These are phyloP conservation scores for Encephalitozoon hellem DNA, from an alignment of 371 early-diverging fungal species.

Conservation along the genomic window DNA sequence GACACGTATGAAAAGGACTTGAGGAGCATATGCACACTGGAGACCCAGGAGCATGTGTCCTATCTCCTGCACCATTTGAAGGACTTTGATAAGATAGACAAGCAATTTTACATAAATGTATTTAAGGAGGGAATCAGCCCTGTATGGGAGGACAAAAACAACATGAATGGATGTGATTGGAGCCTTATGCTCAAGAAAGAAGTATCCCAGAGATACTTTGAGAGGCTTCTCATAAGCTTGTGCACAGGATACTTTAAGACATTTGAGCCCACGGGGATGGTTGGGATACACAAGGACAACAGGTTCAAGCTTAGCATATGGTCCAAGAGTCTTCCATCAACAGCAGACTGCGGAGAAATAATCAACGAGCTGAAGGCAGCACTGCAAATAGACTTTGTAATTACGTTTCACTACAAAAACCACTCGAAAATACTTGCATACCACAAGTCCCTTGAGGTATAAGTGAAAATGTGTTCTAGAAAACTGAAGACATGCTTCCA, in stretches of 20 bases:
- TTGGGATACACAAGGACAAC: slow-evolving; percentile 49
- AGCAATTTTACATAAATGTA: slow-evolving; percentile 52
- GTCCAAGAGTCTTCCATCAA: slow-evolving; percentile 44
- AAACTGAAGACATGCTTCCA: not conserved
- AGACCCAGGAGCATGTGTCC: slow-evolving; percentile 19
- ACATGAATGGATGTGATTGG: slow-evolving; percentile 59
- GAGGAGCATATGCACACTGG: slow-evolving; percentile 44
- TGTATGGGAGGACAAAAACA: slow-evolving; percentile 60
- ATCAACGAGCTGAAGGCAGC: slow-evolving; percentile 53
- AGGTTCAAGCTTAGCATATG: slow-evolving; percentile 57
- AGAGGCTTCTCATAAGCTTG: slow-evolving; percentile 50
- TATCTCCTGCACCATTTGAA: slow-evolving; percentile 39
- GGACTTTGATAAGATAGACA: slow-evolving; percentile 29
- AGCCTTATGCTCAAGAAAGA: slow-evolving; percentile 52
- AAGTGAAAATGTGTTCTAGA: not conserved
- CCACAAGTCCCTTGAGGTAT: slow-evolving; percentile 2
- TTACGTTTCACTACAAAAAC: slow-evolving; percentile 55
- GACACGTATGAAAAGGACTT: slow-evolving; percentile 41
- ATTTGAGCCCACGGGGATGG: slow-evolving; percentile 58
- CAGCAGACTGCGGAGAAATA: slow-evolving; percentile 21
- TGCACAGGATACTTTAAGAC: slow-evolving; percentile 38
- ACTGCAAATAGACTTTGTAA: slow-evolving; percentile 46
- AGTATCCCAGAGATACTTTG: slow-evolving; percentile 53
- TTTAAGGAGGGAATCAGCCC: slow-evolving; percentile 60
- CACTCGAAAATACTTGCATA: slow-evolving; percentile 32